Conservation (phyloP, 805 yeast species). For the Pichia sporocuriosa region DNA sequence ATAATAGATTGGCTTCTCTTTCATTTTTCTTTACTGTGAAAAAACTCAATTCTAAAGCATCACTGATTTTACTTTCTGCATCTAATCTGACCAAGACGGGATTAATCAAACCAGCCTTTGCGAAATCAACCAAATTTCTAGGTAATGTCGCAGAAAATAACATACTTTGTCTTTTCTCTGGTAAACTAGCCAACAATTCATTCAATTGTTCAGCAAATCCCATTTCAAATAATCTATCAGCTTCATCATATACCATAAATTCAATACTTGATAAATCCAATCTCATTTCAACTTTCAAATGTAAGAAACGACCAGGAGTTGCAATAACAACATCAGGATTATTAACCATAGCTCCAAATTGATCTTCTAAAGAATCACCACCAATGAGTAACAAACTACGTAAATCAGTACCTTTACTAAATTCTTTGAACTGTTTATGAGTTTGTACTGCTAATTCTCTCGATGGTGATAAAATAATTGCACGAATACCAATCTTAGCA, state of each 20-base stretch:
- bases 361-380: slow-evolving; percentile 98
- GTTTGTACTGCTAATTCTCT: slow-evolving; percentile 97
- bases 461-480: slow-evolving; percentile 85
- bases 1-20: slow-evolving; percentile 80
- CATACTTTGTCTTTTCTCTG: slow-evolving; percentile 77
- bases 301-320: slow-evolving; percentile 96
- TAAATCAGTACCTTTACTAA: slow-evolving; percentile 75
- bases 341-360: slow-evolving; percentile 83
- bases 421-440: slow-evolving; percentile 79
- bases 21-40: slow-evolving; percentile 75
- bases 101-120: slow-evolving; percentile 89
- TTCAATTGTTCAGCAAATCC: slow-evolving; percentile 92
- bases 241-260: slow-evolving; percentile 93
- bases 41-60: slow-evolving; percentile 84
- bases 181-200: slow-evolving; percentile 79
- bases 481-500: slow-evolving; percentile 84
- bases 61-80: slow-evolving; percentile 86
- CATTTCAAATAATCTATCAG: slow-evolving; percentile 93
- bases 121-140: slow-evolving; percentile 85
- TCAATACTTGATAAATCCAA: slow-evolving; percentile 78
- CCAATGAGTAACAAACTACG: slow-evolving; percentile 82
- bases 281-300: slow-evolving; percentile 92
- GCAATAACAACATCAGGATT: slow-evolving; percentile 95
- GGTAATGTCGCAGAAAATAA: slow-evolving; percentile 95
- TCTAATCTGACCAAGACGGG: slow-evolving; percentile 92